phyloP scores from a whole-genome alignment of 2,329 filamentous ascomycete genomes.

The Corynespora cassiicola region DNA sequence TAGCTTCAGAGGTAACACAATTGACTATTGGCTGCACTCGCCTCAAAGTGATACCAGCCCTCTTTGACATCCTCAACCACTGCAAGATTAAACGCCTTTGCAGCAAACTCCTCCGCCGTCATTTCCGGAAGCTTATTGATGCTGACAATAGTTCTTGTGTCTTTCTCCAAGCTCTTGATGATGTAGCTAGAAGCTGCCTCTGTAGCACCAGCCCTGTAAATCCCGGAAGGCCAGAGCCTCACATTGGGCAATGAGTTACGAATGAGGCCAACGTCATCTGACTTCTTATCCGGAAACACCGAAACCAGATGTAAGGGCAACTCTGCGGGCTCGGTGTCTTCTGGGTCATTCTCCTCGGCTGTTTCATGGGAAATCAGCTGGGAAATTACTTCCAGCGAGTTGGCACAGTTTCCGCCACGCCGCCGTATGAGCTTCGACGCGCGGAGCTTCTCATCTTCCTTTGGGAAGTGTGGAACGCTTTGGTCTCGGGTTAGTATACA shows the following conservation, averaged over 20 bases:
- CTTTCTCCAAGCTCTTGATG: slow-evolving; percentile 64
- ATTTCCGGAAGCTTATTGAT: slow-evolving; percentile 73
- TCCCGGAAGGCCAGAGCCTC: slow-evolving; percentile 58
- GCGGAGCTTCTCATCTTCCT: slow-evolving; percentile 75
- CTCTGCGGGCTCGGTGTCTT: not conserved
- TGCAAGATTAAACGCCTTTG: slow-evolving; percentile 49
- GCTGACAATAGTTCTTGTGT: slow-evolving; percentile 74
- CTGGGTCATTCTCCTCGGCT: not conserved
- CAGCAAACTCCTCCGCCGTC: slow-evolving; percentile 66
- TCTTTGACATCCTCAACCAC: not conserved
- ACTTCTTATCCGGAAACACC: slow-evolving; percentile 61
- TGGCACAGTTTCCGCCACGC: slow-evolving; percentile 76
- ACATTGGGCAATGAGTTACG: slow-evolving; percentile 60
- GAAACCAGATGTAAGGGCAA: slow-evolving; percentile 47
- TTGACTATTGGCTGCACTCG: slow-evolving; percentile 28
- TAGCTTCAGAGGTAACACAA: not conserved
- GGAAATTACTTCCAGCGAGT: slow-evolving; percentile 73
- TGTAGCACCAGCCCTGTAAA: slow-evolving; percentile 62
- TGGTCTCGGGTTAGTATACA: slow-evolving; percentile 7
- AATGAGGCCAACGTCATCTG: slow-evolving; percentile 61
- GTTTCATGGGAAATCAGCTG: slow-evolving; percentile 51
- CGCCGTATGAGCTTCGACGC: slow-evolving; percentile 65
- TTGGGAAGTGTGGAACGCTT: slow-evolving; percentile 71
- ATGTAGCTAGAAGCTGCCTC: slow-evolving; percentile 74
- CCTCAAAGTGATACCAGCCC: slow-evolving; percentile 77